Percentiles rank a stretch among this genome's conserved stretches.
phyloP scores from a whole-genome alignment of 2,329 filamentous ascomycete genomes.

The Microsporum ferrugineum region DNA sequence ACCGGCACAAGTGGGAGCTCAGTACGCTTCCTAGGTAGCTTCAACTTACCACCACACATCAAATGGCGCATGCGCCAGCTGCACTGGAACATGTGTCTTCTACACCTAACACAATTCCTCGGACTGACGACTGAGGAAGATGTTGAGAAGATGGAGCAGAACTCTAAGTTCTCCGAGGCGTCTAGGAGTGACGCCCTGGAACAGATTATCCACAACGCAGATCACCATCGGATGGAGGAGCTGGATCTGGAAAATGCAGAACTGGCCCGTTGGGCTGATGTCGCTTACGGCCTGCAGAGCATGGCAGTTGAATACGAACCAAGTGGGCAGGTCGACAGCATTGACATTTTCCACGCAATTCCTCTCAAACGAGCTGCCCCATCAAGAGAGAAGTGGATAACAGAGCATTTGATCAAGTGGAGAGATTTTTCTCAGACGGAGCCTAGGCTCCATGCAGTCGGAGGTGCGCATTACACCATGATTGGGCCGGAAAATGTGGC shows the following conservation, averaged over 20 bases:
- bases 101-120: constrained; percentile 34
- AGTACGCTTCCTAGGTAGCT: constrained; percentile 37
- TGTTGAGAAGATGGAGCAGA: constrained; percentile 14
- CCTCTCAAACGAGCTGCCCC: constrained; percentile 24
- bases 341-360: constrained; percentile 36
- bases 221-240: constrained; percentile 8
- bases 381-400: constrained; percentile 12
- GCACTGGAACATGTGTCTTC: constrained; percentile 28
- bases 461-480: constrained; percentile 33
- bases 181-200: neutral
- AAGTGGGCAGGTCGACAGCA: constrained; percentile 22
- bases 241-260: neutral
- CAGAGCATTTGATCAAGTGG: constrained; percentile 25
- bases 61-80: constrained; percentile 33
- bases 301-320: constrained; percentile 33
- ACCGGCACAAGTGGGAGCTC: constrained; percentile 4
- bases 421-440: constrained; percentile 22
- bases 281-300: neutral
- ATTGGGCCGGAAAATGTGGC: constrained; percentile 28
- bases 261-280: neutral
- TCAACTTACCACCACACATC: constrained; percentile 43
- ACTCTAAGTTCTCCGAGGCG: neutral
- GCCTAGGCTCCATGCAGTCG: constrained; percentile 26
- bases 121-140: constrained; percentile 28
- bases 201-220: constrained; percentile 10